Base-by-base conservation (phyloP, 1,139 yeast species). In the Geotrichum histeridarum region DNA sequence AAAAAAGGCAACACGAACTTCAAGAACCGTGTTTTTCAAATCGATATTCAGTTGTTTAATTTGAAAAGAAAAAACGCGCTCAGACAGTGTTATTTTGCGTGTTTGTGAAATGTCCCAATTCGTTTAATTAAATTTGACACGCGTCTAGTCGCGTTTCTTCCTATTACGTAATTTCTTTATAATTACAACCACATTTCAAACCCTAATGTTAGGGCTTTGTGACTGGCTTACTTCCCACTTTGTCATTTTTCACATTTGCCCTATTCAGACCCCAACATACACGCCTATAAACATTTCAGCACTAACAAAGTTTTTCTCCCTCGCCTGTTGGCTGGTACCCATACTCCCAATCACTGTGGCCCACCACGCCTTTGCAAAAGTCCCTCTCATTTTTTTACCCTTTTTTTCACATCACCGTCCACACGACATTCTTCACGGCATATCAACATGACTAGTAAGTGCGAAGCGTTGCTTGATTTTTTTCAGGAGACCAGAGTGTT, bases 391-490 rank as follows among this genome's bases (percentile, higher is more conserved):
- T 32, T 27, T 41, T 36, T 31, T 42, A 42, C 32, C 35, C 49
- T 22, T 22, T 22, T 22, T 22, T 22, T 17, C 49, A 14, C 41
- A 45, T 36, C 49, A 45, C 49, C 49, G 49, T 45, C 47, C 39
- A 44, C 27, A 22, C 47, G 50, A 39, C 50, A 47, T 22, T 42
- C 49, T 44, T 45, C 50, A 48, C 58, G 52, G 56, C 52, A 56
- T 50, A 50, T 53, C 49, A 53, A 48, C 46, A 56, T 56, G 58
- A 56, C 58, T 54, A 56, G 58, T 56, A 56, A 56, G 58, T 56
- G 48, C 31, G 4, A 30, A 44, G 22, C 37, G 15, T 42, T 22
- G 27, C 27, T 22, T 22, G 27, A 22, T 22, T 22, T 22, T 22
- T 22, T 22, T 22, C 3, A 22, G 3, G 27, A 22, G 27, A n/a